These are phyloP conservation scores for Pseudisothecium myosuroides DNA, from an alignment of 225 moss, liverwort and hornwort genomes.

Conservation along the genomic window DNA sequence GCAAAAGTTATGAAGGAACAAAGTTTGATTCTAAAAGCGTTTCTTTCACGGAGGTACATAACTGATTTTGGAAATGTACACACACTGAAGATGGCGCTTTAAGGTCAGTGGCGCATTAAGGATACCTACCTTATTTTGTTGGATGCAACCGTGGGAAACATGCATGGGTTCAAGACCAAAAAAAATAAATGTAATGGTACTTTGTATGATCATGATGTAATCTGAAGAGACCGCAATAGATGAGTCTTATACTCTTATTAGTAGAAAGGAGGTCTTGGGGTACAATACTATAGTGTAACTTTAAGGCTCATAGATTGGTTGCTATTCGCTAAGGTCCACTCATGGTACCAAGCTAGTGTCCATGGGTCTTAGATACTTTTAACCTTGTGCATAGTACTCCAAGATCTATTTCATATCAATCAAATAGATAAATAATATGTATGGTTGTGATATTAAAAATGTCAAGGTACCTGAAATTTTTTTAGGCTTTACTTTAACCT, in stretches of 20 bases:
- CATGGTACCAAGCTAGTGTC: background rate
- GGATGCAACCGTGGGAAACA: background rate
- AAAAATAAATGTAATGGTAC: background rate
- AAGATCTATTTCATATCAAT: background rate
- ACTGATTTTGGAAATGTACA: too few species aligned
- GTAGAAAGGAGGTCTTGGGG: too few species aligned
- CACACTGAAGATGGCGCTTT: too few species aligned
- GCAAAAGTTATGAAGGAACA: too few species aligned
- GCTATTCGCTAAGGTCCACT: background rate
- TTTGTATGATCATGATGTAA: background rate
- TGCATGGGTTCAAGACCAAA: fast-evolving
- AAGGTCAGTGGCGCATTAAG: too few species aligned
- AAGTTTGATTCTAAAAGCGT: too few species aligned
- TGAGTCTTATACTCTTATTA: too few species aligned
- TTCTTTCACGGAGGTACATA: too few species aligned
- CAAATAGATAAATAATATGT: background rate
- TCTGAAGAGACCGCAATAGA: background rate
- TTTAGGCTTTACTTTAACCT: background rate
- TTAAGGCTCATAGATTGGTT: background rate
- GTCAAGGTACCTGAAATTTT: background rate
- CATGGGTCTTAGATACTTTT: background rate
- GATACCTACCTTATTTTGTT: background rate
- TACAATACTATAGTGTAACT: background rate
- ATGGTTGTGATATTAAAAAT: background rate
- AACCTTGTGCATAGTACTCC: background rate